Base-by-base conservation (phyloP, 75 land plant genomes). In the Selaginella moellendorffii region DNA sequence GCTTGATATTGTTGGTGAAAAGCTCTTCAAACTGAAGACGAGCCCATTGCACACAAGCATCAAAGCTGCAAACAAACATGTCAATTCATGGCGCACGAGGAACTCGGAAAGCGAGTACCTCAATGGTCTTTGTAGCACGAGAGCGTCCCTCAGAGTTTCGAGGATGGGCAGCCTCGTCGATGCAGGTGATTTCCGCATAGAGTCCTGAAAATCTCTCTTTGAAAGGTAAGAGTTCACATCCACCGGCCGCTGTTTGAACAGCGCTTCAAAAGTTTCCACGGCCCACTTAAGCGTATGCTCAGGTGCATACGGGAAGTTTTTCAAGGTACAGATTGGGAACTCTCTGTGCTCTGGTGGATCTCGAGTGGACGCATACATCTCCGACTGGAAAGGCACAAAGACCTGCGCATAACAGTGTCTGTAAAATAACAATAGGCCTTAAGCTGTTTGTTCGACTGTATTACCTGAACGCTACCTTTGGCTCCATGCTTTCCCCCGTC, bases 401-500 rank as follows among this genome's bases (percentile, higher is more conserved):
- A 79, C 81, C 81, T 79, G 72, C 67, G 18, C 51, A 46, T 10
- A 46, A 46, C 18, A 46, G 18, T 46, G 51, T 10, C 10, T 10
- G 10, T 18, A 46, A 18, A 46, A n/a, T n/a, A 27, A 27, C 20
- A 17, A 25, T 56, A 26, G 29, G 14, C 56, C 28, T 0, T 17
- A 30, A 12, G 26, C 56, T 27, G 2, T 0, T 18, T 12, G 26
- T 25, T 26, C n/a, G 30, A 51, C 14, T 0, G 54, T 18, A 9
- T 36, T 29, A 76, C 81, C 80, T 79, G 81, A 12, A 77, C 81
- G 65, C 81, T 79, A 12, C 81, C 81, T 71, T 72, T 76, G 26
- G 80, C 71, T 26, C 80, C 81, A 76, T 79, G 80, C 60, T 76
- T 79, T 53, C 81, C 81, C n/a, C 81, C 81, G 64, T 79, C 81